Conservation (phyloP, 2,329 filamentous ascomycete genomes). For the Penicillium fuscoglaucum region DNA sequence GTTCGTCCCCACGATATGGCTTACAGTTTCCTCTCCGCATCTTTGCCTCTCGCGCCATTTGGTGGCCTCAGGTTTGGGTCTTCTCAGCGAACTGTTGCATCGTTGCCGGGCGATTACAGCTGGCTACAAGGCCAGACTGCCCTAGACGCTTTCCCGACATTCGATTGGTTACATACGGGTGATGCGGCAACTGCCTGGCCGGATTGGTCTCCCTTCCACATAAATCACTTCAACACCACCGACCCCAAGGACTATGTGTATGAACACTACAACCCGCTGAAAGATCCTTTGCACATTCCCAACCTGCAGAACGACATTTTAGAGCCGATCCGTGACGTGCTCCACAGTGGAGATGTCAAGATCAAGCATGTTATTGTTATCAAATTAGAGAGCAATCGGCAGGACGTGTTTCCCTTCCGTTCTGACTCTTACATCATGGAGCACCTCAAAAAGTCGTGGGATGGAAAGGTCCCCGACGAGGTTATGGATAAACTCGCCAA, state of each 20-base stretch:
- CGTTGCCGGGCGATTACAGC: slow-evolving; percentile 12
- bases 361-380: slow-evolving; percentile 47
- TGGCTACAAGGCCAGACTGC: slow-evolving; percentile 17
- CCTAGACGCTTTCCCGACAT: slow-evolving; percentile 14
- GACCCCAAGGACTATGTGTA: slow-evolving; percentile 1
- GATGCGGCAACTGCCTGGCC: slow-evolving; percentile 10
- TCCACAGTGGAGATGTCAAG: slow-evolving; percentile 29
- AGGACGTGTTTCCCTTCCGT: slow-evolving; percentile 47
- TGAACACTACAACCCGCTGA: slow-evolving; percentile 16
- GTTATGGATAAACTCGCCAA: slow-evolving; percentile 26
- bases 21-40: slow-evolving; percentile 20
- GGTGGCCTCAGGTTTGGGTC: slow-evolving; percentile 10
- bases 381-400: slow-evolving; percentile 47
- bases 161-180: slow-evolving; percentile 17
- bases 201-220: slow-evolving; percentile 17
- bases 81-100: slow-evolving; percentile 1
- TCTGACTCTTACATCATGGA: slow-evolving; percentile 39
- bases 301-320: slow-evolving; percentile 19
- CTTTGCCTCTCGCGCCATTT: slow-evolving; percentile 21
- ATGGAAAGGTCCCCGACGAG: slow-evolving; percentile 35
- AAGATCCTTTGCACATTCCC: slow-evolving; percentile 16
- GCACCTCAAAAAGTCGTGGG: slow-evolving; percentile 38
- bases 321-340: slow-evolving; percentile 13
- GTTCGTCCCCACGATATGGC: slow-evolving; percentile 18
- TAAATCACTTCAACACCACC: background rate